Evolutionary conservation across 179 eudicot genomes (phyloP).

Genomic region (Patellifolia procumbens): DNA sequence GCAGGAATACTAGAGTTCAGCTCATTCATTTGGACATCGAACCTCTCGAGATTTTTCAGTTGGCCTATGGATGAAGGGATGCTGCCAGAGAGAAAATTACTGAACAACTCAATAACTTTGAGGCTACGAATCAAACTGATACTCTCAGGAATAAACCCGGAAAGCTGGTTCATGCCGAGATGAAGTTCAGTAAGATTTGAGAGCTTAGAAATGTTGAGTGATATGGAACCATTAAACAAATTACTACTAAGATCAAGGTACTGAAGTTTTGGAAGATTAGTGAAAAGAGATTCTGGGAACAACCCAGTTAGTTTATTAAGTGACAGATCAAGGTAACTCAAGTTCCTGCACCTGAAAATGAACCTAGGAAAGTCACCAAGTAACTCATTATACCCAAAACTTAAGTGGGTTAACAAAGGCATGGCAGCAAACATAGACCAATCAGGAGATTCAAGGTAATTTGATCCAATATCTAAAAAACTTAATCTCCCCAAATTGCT

Average conservation of each 20-base stretch:
- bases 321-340: constrained; percentile 67
- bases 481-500: constrained; percentile 38
- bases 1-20: constrained; percentile 60
- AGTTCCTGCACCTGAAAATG: constrained; percentile 40
- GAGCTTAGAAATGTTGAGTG: constrained; percentile 40
- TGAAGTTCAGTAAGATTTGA: constrained; percentile 31
- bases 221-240: constrained; percentile 38
- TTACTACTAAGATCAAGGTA: constrained; percentile 45
- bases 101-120: constrained; percentile 33
- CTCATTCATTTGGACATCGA: constrained; percentile 41
- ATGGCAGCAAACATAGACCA: constrained; percentile 53
- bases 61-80: constrained; percentile 63
- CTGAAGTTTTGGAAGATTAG: constrained; percentile 40
- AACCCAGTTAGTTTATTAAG: constrained; percentile 44
- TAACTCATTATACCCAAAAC: constrained; percentile 40
- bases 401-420: constrained; percentile 47
- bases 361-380: constrained; percentile 60
- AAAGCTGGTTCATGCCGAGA: background rate
- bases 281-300: constrained; percentile 56
- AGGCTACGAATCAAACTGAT: constrained; percentile 36
- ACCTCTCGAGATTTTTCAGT: constrained; percentile 42
- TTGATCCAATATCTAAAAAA: constrained; percentile 49
- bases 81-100: constrained; percentile 47
- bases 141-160: constrained; percentile 38
- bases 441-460: constrained; percentile 49